phyloP scores from a whole-genome alignment of 2,329 filamentous ascomycete genomes.

The Ceratocystis huliohia region DNA sequence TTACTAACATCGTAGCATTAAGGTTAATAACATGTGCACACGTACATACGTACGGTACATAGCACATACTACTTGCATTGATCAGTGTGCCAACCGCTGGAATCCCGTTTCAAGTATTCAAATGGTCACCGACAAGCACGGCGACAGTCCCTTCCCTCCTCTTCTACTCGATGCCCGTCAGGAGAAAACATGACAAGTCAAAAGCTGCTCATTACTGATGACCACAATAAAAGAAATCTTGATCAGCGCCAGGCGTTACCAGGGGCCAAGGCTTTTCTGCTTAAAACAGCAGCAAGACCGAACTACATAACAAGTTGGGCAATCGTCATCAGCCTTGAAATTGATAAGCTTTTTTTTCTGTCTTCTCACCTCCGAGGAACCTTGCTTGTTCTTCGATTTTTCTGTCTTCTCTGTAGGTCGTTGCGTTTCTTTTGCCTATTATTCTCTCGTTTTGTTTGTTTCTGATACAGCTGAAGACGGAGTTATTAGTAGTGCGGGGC shows the following conservation, averaged over 20 bases:
- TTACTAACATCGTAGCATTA: not conserved
- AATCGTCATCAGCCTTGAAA: not conserved
- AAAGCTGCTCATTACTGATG: not conserved
- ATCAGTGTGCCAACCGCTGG: not conserved
- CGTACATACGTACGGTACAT: not conserved
- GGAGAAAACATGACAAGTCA: slow-evolving; percentile 6
- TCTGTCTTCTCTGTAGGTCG: not conserved
- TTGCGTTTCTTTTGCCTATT: not conserved
- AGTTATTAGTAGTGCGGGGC: too few species aligned
- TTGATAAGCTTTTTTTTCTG: slow-evolving; percentile 2
- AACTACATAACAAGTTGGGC: not conserved
- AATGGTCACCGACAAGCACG: too few species aligned
- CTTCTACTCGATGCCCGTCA: not conserved
- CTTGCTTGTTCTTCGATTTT: not conserved
- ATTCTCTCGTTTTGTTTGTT: not conserved
- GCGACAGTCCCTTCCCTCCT: too few species aligned
- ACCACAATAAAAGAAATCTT: not conserved
- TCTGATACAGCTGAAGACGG: too few species aligned
- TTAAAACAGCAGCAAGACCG: not conserved
- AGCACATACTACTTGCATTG: not conserved
- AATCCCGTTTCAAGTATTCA: not conserved
- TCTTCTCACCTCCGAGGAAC: not conserved
- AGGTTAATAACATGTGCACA: not conserved
- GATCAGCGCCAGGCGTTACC: slow-evolving; percentile 1
- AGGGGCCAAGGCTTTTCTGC: not conserved